A percentile compares a stretch with the other conserved stretches of the same genome.
These are phyloP conservation scores for Russula compacta DNA, from an alignment of 768 basidiomycete genomes.

Conservation along the genomic window DNA sequence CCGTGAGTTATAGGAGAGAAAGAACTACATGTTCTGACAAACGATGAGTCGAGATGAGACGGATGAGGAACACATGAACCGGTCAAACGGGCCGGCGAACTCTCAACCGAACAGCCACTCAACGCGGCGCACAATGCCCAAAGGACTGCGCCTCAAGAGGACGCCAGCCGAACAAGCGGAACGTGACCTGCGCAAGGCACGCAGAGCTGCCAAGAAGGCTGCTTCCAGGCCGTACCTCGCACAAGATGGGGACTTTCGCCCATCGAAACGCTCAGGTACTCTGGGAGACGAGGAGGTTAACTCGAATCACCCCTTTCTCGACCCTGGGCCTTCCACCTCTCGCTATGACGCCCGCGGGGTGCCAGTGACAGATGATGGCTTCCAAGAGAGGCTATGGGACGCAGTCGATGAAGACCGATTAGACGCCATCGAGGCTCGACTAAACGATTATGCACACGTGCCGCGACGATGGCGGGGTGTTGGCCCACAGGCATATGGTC, in stretches of 20 bases:
- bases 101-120: background rate
- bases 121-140: constrained; percentile 8
- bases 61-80: background rate
- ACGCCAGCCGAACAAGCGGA: constrained; percentile 32
- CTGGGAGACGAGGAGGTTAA: background rate
- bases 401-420: constrained; percentile 67
- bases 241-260: background rate
- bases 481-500: constrained; percentile 37
- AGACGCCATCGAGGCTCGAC: constrained; percentile 49
- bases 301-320: background rate
- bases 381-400: constrained; percentile 64
- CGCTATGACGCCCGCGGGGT: constrained; percentile 35
- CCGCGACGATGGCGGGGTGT: constrained; percentile 57
- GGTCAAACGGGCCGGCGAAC: background rate
- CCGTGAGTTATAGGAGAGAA: too few species aligned
- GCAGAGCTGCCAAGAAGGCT: constrained; percentile 45
- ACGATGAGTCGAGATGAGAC: background rate
- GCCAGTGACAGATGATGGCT: constrained; percentile 46
- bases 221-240: constrained; percentile 13
- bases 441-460: constrained; percentile 64
- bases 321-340: constrained; percentile 31
- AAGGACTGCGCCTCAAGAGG: constrained; percentile 31
- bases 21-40: too few species aligned
- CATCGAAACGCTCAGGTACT: constrained; percentile 13
- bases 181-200: constrained; percentile 31